Evolutionary conservation across 1,139 yeast species (phyloP), one percentile per base, ranked within the genome.

Genomic region (Geotrichum europaeum): DNA sequence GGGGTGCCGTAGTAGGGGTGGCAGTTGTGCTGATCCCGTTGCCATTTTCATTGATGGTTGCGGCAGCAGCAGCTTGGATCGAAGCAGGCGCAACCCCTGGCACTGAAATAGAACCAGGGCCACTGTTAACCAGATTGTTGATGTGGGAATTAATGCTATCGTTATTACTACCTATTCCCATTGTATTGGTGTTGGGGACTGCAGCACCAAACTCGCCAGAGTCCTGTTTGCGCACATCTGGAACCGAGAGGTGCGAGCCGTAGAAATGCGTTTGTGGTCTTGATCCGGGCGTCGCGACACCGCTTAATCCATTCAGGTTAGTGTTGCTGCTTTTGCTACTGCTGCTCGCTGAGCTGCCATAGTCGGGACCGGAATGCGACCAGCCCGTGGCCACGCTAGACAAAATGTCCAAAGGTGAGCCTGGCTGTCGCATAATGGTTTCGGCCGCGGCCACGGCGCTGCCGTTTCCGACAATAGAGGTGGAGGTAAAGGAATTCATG

Each of bases 401-500:
- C 9, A 73, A 51, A 24, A 73, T 66, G 47, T 74, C 76, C 22
- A 74, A 56, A 4, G 72, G 68, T 18, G 70, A 68, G 57, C 71
- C 70, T 34, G 69, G 66, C 28, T 54, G 57, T 25, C 28, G 51
- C 28, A 22, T 22, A 12, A 51, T 20, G 36, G 4, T 32, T 18
- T 32, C 36, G 53, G 28, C 53, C 20, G 22, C 40, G 13, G 24
- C 40, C 53, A 51, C 28, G n/a, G 36, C 43, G 9, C 13, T 15
- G 7, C 53, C 22, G 59, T 24, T 57, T 56, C 49, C 53, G 55
- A 20, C 51, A 22, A 59, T 22, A 28, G 51, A 24, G 28, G 2
- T 20, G 43, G 43, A 1, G 18, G 3, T 24, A 3, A 36, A 36
- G 18, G 43, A 36, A 36, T 36, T 36, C 43, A 36, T 36, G 47